A percentile compares a stretch with the other conserved stretches of the same genome.
phyloP scores from a whole-genome alignment of 768 basidiomycete genomes.

The Tulasnella sp. region DNA sequence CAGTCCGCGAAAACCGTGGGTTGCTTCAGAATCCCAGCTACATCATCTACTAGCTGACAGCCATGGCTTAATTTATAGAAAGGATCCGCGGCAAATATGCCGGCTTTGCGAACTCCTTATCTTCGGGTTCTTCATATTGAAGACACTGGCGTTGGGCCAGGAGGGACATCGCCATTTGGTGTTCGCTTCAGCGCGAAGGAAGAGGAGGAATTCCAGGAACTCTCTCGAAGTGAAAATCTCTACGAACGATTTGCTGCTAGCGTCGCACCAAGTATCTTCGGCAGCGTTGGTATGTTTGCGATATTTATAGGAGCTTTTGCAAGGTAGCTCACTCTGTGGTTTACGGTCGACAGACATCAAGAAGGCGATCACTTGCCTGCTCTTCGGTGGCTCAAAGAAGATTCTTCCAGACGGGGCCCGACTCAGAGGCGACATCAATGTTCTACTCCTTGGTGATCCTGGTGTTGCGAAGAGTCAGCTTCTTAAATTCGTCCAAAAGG shows the following conservation, averaged over 20 bases:
- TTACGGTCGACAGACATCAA: conserved; percentile 73
- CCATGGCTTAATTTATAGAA: conserved; percentile 31
- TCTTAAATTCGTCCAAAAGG: conserved; percentile 98
- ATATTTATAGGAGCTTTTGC: conserved; percentile 14
- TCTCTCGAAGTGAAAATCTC: conserved; percentile 82
- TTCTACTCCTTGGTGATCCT: conserved; percentile 91
- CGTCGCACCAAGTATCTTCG: conserved; percentile 96
- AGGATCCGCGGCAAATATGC: conserved; percentile 54
- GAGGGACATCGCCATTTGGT: conserved; percentile 78
- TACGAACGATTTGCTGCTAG: conserved; percentile 92
- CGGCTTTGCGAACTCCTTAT: conserved; percentile 90
- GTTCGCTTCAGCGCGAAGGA: conserved; percentile 89
- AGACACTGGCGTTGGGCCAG: conserved; percentile 70
- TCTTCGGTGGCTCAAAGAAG: conserved; percentile 97
- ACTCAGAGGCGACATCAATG: conserved; percentile 95
- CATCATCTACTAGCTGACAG: not conserved
- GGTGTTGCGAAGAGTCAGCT: conserved; percentile 98
- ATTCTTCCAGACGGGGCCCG: conserved; percentile 96
- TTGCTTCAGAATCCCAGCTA: conserved; percentile 22
- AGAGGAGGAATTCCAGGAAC: conserved; percentile 91
- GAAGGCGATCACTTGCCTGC: conserved; percentile 92
- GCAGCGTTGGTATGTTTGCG: conserved; percentile 67
- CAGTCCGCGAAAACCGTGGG: conserved; percentile 79
- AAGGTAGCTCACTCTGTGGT: not conserved
- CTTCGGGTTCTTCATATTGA: conserved; percentile 91